A percentile compares a stretch with the other conserved stretches of the same genome.
Conservation (phyloP, 1,139 yeast genomes). For the Debaryomycetaceae sp. region DNA sequence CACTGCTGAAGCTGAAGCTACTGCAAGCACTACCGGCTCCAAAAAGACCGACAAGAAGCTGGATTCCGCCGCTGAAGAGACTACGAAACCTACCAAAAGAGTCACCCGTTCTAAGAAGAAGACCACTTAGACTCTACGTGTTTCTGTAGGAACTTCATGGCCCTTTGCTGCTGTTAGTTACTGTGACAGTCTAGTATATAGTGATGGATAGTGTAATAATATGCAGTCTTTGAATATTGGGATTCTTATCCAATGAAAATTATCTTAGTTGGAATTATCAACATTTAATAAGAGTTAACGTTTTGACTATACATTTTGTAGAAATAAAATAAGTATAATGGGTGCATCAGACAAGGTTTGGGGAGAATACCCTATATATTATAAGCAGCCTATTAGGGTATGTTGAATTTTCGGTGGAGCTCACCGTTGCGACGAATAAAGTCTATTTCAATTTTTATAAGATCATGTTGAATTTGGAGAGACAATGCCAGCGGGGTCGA, state of each 20-base stretch:
- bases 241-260: conserved; percentile 10
- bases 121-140: not conserved
- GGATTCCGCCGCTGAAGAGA: conserved; percentile 12
- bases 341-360: conserved; percentile 34
- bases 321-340: conserved; percentile 9
- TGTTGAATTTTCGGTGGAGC: no score
- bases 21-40: conserved; percentile 2
- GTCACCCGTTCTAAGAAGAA: conserved; percentile 8
- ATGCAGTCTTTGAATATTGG: conserved; percentile 5
- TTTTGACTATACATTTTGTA: not conserved
- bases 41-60: conserved; percentile 7
- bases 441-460: no score
- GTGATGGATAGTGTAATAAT: conserved; percentile 1
- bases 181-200: not conserved
- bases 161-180: not conserved
- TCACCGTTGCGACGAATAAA: no score
- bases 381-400: conserved; percentile 62
- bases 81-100: conserved; percentile 15
- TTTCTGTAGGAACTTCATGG: not conserved
- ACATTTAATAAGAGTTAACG: not conserved
- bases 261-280: conserved; percentile 7
- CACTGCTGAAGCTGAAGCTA: conserved; percentile 12
- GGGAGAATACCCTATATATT: conserved; percentile 60
- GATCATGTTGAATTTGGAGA: no score
- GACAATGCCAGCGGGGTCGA: no score